Evolutionary conservation across 331 rosid species (phyloP).

Genomic region (Rhamnella rubrinervis): DNA sequence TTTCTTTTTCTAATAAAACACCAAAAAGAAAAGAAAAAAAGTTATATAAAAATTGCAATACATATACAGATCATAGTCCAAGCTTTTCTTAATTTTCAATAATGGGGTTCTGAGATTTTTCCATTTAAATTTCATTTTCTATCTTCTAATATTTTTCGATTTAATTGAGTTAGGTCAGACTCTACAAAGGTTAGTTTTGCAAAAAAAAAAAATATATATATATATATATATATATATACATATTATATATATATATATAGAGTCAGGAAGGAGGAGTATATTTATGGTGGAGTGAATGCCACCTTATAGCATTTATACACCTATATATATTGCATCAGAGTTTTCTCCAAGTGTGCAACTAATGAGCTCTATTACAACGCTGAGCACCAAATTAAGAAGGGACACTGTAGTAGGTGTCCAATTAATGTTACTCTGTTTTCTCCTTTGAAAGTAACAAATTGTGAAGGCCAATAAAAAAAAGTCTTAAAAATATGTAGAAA

Average conservation of each 20-base stretch:
- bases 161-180: conserved; percentile 20
- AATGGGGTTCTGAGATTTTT: too few species aligned
- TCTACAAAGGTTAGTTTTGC: conserved; percentile 23
- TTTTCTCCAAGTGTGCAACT: conserved; percentile 25
- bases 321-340: neutral
- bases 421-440: conserved; percentile 32
- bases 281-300: conserved; percentile 37
- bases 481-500: neutral
- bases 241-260: too few species aligned
- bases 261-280: conserved; percentile 29
- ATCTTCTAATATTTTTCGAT: neutral
- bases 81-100: too few species aligned
- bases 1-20: conserved; percentile 4
- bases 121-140: neutral
- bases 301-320: conserved; percentile 38
- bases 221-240: too few species aligned
- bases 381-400: conserved; percentile 33
- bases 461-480: neutral
- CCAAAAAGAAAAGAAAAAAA: neutral
- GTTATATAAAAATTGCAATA: too few species aligned
- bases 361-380: conserved; percentile 23
- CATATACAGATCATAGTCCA: too few species aligned
- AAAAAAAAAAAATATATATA: conserved; percentile 13
- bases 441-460: neutral
- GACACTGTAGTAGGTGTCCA: conserved; percentile 47